phyloP scores from a whole-genome alignment of 495 filamentous ascomycete genomes.

The Friedmanniomyces simplex region DNA sequence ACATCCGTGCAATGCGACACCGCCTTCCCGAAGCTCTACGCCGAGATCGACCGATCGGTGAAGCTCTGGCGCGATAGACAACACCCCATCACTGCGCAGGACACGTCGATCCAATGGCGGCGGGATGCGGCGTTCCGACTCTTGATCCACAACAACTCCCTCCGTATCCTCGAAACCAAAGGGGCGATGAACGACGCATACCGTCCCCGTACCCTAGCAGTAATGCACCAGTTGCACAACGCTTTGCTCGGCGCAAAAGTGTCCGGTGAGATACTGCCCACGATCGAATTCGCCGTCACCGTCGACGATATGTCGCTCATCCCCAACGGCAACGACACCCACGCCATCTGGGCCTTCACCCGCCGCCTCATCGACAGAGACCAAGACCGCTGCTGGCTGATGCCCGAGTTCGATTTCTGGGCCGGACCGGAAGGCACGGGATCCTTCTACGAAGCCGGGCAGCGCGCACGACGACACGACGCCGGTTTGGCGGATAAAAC shows the following conservation, averaged over 20 bases:
- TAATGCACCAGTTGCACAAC: conserved; percentile 31
- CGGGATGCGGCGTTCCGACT: not conserved
- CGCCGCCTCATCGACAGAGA: conserved; percentile 21
- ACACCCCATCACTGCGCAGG: not conserved
- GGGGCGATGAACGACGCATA: conserved; percentile 27
- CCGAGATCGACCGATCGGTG: conserved; percentile 16
- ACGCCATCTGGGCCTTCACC: conserved; percentile 43
- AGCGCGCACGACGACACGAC: conserved; percentile 33
- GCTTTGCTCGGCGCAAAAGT: conserved; percentile 36
- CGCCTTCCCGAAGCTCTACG: conserved; percentile 16
- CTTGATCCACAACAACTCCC: conserved; percentile 30
- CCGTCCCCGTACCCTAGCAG: conserved; percentile 37
- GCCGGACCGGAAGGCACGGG: conserved; percentile 49
- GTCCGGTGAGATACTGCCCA: conserved; percentile 32
- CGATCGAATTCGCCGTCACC: conserved; percentile 53
- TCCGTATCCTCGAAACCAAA: conserved; percentile 7
- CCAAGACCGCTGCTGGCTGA: conserved; percentile 50
- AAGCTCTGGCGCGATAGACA: not conserved
- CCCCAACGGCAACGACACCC: conserved; percentile 21
- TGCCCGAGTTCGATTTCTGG: conserved; percentile 77
- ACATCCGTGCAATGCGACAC: conserved; percentile 9
- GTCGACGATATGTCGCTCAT: conserved; percentile 42
- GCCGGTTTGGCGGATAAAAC: conserved; percentile 42
- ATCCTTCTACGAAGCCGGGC: conserved; percentile 43
- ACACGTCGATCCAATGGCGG: not conserved